These are phyloP conservation scores for Leptographium galeiforme DNA, from an alignment of 2,329 filamentous ascomycete species.

Conservation along the genomic window DNA sequence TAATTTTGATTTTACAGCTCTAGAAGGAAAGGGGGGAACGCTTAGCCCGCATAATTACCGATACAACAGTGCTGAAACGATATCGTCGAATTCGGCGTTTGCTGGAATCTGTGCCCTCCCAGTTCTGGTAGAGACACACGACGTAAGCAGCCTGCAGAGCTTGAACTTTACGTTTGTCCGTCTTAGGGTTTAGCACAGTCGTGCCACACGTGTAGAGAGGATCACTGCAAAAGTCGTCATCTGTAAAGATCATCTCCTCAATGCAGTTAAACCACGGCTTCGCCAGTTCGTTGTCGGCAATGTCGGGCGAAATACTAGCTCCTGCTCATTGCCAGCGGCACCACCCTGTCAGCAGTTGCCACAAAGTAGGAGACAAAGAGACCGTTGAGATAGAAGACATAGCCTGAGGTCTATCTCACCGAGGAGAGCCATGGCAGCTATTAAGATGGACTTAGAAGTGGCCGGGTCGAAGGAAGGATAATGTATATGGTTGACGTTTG, in stretches of 20 bases:
- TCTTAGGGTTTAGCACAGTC: background rate
- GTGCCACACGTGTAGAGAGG: background rate
- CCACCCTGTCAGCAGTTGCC: background rate
- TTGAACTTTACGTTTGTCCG: slow-evolving; percentile 1
- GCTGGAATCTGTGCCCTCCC: slow-evolving; percentile 5
- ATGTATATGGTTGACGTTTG: slow-evolving; percentile 4
- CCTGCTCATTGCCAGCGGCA: background rate
- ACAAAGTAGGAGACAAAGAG: background rate
- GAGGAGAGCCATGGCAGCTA: slow-evolving; percentile 1
- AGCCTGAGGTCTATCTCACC: background rate
- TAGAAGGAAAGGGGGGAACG: background rate
- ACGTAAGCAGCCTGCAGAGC: slow-evolving; percentile 3
- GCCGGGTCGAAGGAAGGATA: background rate
- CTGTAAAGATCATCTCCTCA: slow-evolving; percentile 2
- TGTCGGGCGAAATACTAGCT: slow-evolving; percentile 1
- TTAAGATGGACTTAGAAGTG: background rate
- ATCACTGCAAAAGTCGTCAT: slow-evolving; percentile 3
- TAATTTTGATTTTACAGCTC: no score
- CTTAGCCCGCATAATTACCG: background rate
- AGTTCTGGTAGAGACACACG: slow-evolving; percentile 4
- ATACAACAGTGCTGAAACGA: slow-evolving; percentile 4
- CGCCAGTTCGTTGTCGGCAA: background rate
- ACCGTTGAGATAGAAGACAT: background rate
- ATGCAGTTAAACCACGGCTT: slow-evolving; percentile 4
- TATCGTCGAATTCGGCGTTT: slow-evolving; percentile 3